phyloP scores from a whole-genome alignment of 2,329 filamentous ascomycete species.

The Hymenoscyphus occultus region DNA sequence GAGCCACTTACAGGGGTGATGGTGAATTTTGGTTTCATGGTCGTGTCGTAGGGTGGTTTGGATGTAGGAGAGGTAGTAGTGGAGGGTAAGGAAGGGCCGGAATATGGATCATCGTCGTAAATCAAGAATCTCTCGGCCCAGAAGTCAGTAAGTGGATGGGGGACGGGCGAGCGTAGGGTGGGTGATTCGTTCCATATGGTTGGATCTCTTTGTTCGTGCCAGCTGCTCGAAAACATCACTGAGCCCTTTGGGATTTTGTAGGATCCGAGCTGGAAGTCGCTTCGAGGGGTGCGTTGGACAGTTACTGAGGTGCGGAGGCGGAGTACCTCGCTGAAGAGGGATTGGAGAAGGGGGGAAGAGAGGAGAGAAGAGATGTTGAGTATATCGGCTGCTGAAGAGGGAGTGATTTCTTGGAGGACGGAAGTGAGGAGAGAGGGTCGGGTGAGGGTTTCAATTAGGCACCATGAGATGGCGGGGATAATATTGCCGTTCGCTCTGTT shows the following conservation, averaged over 20 bases:
- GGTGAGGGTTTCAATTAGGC: constrained; percentile 27
- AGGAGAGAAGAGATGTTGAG: constrained; percentile 20
- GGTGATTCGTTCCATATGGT: constrained; percentile 33
- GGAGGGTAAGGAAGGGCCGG: constrained; percentile 22
- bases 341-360: constrained; percentile 34
- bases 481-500: constrained; percentile 29
- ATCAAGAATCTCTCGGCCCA: constrained; percentile 36
- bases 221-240: constrained; percentile 30
- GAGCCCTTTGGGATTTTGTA: constrained; percentile 34
- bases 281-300: constrained; percentile 21
- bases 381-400: background rate
- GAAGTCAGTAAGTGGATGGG: constrained; percentile 30
- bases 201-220: constrained; percentile 22
- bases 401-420: constrained; percentile 28
- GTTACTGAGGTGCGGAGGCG: constrained; percentile 30
- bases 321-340: constrained; percentile 39
- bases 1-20: constrained; percentile 33
- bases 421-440: constrained; percentile 24
- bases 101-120: constrained; percentile 27
- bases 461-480: constrained; percentile 31
- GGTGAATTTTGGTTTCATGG: constrained; percentile 25
- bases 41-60: background rate
- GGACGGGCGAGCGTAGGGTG: constrained; percentile 9
- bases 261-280: constrained; percentile 30
- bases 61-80: background rate